Evolutionary conservation across 768 basidiomycete species (phyloP), one percentile per base, ranked within the genome.

Genomic region (Trametes coccinea): DNA sequence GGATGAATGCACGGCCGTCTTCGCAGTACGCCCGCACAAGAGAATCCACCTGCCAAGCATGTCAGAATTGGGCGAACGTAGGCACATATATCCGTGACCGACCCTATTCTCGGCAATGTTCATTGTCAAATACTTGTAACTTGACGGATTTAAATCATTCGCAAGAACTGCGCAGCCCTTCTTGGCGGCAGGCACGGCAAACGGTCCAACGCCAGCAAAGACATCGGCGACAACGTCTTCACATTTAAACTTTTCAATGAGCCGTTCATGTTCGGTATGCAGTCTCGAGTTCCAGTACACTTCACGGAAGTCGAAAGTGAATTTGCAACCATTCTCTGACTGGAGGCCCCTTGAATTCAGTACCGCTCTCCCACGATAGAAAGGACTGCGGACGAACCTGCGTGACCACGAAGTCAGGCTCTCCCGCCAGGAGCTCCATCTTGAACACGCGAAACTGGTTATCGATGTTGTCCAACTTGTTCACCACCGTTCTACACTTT

Each of bases 221-320:
- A 92, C 94, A 71, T 99, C 97, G 3, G 87, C 95, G 27, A 98
- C 75, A 17, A 98, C 84, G 54, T 93, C 92, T 29, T 86, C 80
- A 0, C 87, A 84, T 30, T 80, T 72, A 75, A 98, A 95, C 39
- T 80, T 66, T 16, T 81, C 72, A 44, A 98, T 90, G 14, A 99
- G 79, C 2, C 95, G 88, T 30, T 87, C 85, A 70, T 99, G 97
- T 71, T 99, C 97, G 4, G 87, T 86, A 59, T 93, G 90, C 39
- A 99, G 77, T 40, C 97, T 87, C 14, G 95, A 96, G 77, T 99
- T 99, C 95, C 95, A 99, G 75, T 99, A 99, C 11, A 98, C 97
- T 70, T 87, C 81, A 5, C 90, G 87, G 71, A 98, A 99, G 73
- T 99, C 95, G 69, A 99, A 98, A 1, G 82, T 88, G 75, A 98